Evolutionary conservation across 2,329 filamentous ascomycete species (phyloP).

Genomic region (Cladosporium sp.): DNA sequence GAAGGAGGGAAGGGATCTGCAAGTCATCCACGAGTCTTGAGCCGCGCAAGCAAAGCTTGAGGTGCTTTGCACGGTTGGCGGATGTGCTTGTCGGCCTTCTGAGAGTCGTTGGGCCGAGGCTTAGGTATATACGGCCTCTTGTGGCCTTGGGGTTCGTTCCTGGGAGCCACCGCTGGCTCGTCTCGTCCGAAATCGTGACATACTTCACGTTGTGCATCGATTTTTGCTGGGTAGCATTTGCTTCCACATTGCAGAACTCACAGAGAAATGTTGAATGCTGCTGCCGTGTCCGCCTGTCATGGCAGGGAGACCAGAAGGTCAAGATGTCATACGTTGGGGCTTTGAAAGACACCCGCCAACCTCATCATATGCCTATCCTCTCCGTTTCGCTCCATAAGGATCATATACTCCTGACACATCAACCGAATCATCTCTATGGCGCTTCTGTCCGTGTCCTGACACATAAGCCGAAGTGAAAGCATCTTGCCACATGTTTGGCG

Average conservation of each 20-base stretch:
- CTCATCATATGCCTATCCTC: slow-evolving; percentile 13
- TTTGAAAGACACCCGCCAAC: too few species aligned
- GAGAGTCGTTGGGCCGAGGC: not conserved
- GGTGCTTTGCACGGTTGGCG: not conserved
- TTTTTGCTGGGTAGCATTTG: too few species aligned
- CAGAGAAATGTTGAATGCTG: too few species aligned
- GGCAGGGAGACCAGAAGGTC: too few species aligned
- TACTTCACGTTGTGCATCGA: too few species aligned
- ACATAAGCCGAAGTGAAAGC: slow-evolving; percentile 38
- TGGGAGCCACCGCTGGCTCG: too few species aligned
- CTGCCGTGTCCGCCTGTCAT: too few species aligned
- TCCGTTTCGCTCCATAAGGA: slow-evolving; percentile 17
- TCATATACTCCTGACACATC: slow-evolving; percentile 3
- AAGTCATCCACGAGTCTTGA: not conserved
- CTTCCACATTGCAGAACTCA: too few species aligned
- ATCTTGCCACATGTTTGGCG: slow-evolving; percentile 49
- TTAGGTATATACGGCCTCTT: too few species aligned
- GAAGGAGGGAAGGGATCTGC: slow-evolving; percentile 6
- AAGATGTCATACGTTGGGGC: too few species aligned
- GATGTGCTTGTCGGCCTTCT: slow-evolving; percentile 1
- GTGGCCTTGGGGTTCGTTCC: too few species aligned
- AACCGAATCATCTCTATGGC: slow-evolving; percentile 38
- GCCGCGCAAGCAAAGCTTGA: slow-evolving; percentile 9
- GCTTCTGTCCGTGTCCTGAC: slow-evolving; percentile 37
- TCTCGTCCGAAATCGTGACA: too few species aligned